Conservation (phyloP, 768 basidiomycete species). For the Kwoniella dejecticola region DNA sequence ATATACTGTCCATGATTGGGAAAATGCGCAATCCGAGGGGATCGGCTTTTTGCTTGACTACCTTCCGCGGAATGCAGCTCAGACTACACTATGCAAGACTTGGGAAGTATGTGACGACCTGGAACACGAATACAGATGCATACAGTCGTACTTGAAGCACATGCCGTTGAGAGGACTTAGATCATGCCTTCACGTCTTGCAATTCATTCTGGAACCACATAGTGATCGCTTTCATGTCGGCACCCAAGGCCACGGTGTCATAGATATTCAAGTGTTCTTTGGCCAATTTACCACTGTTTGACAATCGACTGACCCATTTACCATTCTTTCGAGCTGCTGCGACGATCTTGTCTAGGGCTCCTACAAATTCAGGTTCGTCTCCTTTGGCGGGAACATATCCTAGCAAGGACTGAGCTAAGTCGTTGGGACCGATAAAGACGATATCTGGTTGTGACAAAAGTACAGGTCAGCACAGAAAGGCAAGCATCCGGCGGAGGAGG, state of each 20-base stretch:
- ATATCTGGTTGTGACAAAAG: conserved; percentile 28
- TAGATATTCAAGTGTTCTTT: conserved; percentile 25
- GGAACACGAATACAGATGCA: too few relatives aligned
- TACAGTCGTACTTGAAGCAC: background rate
- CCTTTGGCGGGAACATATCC: conserved; percentile 42
- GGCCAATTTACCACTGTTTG: conserved; percentile 36
- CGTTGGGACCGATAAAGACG: conserved; percentile 52
- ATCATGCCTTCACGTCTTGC: conserved; percentile 5
- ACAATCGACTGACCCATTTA: conserved; percentile 39
- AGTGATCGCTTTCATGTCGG: conserved; percentile 36
- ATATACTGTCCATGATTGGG: too few relatives aligned
- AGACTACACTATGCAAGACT: too few relatives aligned
- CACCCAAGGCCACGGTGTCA: conserved; percentile 39
- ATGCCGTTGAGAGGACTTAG: background rate
- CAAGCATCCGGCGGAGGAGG: too few relatives aligned
- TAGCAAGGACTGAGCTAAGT: conserved; percentile 47
- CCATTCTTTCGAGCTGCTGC: conserved; percentile 36
- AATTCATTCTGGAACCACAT: conserved; percentile 26
- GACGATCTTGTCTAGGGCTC: conserved; percentile 40
- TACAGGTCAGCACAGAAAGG: too few relatives aligned
- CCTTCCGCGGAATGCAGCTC: too few relatives aligned
- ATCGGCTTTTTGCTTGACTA: too few relatives aligned
- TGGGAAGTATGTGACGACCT: too few relatives aligned
- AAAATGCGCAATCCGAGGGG: too few relatives aligned
- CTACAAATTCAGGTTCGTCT: conserved; percentile 39